Evolutionary conservation across 331 rosid species (phyloP).

Genomic region (Phaseolus coccineus): DNA sequence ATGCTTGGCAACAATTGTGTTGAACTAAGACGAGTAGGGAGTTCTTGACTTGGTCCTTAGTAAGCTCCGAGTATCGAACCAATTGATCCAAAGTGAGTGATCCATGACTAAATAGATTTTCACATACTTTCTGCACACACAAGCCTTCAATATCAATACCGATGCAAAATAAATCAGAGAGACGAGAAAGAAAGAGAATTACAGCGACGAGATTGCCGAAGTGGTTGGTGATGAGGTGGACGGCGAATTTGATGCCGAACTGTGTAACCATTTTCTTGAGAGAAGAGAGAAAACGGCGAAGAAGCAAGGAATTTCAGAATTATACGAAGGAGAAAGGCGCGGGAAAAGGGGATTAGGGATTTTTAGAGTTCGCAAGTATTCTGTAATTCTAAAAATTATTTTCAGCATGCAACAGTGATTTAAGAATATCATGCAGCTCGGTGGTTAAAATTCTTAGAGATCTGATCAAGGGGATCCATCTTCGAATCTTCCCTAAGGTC

Average conservation of each 20-base stretch:
- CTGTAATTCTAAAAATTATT: too few species aligned
- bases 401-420: too few species aligned
- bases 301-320: not conserved
- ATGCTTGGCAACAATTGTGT: conserved; percentile 86
- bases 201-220: conserved; percentile 90
- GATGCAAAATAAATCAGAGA: not conserved
- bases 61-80: conserved; percentile 70
- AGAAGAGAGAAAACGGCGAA: conserved; percentile 21
- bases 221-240: conserved; percentile 77
- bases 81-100: conserved; percentile 57
- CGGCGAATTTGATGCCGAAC: conserved; percentile 72
- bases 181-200: conserved; percentile 13
- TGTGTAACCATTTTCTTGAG: conserved; percentile 54
- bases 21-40: conserved; percentile 87
- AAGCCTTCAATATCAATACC: not conserved
- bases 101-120: conserved; percentile 66
- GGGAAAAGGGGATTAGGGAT: conserved; percentile 43
- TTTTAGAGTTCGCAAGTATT: not conserved
- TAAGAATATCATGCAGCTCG: too few species aligned
- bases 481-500: too few species aligned
- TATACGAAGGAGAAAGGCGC: conserved; percentile 10
- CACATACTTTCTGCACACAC: conserved; percentile 77
- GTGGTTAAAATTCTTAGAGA: too few species aligned
- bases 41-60: conserved; percentile 69
- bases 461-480: too few species aligned